A percentile compares a stretch with the other conserved stretches of the same genome.
phyloP scores from a whole-genome alignment of 2,329 filamentous ascomycete genomes.

The Aspergillus amoenus region DNA sequence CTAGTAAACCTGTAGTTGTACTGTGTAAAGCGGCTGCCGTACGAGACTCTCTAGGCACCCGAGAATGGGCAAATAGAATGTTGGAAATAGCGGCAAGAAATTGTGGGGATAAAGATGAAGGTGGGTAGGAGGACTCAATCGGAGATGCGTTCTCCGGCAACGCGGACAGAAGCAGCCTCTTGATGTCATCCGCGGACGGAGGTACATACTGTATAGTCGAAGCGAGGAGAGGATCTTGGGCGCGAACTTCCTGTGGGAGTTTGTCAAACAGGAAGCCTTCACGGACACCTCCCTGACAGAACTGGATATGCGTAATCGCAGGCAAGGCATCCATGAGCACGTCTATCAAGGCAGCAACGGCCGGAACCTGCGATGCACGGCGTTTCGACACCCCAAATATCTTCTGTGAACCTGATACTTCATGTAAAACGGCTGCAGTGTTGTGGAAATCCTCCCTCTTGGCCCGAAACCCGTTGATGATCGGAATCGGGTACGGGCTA shows the following conservation, averaged over 20 bases:
- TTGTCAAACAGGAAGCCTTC: conserved; percentile 78
- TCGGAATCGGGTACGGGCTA: conserved; percentile 77
- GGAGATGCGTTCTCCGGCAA: conserved; percentile 40
- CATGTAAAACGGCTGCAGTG: conserved; percentile 46
- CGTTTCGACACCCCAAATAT: conserved; percentile 76
- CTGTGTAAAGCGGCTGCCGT: conserved; percentile 70
- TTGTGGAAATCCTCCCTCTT: conserved; percentile 61
- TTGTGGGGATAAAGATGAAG: conserved; percentile 44
- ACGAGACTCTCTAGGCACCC: conserved; percentile 54
- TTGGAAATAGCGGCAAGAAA: conserved; percentile 60
- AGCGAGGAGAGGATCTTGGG: conserved; percentile 65
- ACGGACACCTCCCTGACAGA: conserved; percentile 83
- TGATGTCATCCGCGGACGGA: conserved; percentile 48
- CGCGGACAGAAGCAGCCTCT: conserved; percentile 48
- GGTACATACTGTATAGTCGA: conserved; percentile 57
- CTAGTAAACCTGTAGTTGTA: conserved; percentile 67
- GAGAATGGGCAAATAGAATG: conserved; percentile 55
- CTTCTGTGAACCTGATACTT: conserved; percentile 36
- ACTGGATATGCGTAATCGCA: conserved; percentile 70
- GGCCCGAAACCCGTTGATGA: conserved; percentile 76
- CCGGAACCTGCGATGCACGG: conserved; percentile 76
- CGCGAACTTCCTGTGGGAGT: conserved; percentile 59
- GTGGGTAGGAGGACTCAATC: conserved; percentile 26
- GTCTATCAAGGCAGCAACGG: conserved; percentile 77
- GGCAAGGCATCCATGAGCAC: conserved; percentile 70